phyloP scores from a whole-genome alignment of 192 early-diverging fungal species.

The Coemansia sp. region DNA sequence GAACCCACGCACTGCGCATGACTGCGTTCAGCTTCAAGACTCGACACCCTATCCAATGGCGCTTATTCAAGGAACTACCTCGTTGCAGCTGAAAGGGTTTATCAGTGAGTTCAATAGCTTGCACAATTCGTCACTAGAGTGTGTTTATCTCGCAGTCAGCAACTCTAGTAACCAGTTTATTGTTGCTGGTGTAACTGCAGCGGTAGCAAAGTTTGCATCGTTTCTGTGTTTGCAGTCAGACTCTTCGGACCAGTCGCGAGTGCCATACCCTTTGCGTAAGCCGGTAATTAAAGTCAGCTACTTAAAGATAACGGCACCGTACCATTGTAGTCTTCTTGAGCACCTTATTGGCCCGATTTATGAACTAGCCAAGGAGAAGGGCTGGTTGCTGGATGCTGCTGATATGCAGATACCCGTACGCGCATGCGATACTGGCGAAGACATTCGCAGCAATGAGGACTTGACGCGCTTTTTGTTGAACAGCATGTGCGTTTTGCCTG shows the following conservation, averaged over 20 bases:
- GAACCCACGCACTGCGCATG: neutral
- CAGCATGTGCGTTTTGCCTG: conserved; percentile 63
- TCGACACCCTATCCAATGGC: conserved; percentile 26
- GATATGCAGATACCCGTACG: conserved; percentile 61
- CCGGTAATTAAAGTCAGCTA: conserved; percentile 75
- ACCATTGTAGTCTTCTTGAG: conserved; percentile 48
- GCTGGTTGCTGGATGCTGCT: conserved; percentile 15
- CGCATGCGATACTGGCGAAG: conserved; percentile 77
- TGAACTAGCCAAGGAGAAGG: conserved; percentile 14
- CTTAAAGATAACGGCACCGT: conserved; percentile 82
- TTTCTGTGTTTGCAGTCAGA: conserved; percentile 5
- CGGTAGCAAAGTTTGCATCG: conserved; percentile 9
- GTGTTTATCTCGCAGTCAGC: conserved; percentile 20
- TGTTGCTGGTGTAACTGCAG: conserved; percentile 14
- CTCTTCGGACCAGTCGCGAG: conserved; percentile 58
- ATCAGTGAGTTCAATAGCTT: conserved; percentile 19
- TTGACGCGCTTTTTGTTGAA: conserved; percentile 66
- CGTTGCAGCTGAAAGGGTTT: neutral
- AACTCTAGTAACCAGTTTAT: conserved; percentile 25
- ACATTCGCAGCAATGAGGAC: conserved; percentile 58
- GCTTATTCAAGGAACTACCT: conserved; percentile 13
- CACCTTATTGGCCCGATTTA: neutral
- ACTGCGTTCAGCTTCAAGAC: neutral
- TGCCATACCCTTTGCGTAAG: conserved; percentile 76
- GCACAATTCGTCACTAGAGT: neutral